These are phyloP conservation scores for Cyamopsis tetragonoloba DNA, from an alignment of 306 rosid genomes.

Conservation along the genomic window DNA sequence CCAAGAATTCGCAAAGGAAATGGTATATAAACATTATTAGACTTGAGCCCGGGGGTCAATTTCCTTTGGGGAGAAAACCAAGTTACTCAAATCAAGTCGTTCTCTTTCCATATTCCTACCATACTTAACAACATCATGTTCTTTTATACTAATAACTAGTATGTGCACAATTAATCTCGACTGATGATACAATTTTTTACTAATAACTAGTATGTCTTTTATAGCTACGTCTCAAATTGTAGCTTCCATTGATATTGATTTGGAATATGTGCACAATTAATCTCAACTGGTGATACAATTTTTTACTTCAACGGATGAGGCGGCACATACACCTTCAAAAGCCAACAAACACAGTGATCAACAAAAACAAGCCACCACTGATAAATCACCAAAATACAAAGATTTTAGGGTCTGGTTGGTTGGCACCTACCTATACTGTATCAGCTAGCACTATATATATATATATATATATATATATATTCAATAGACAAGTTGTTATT, in stretches of 20 bases:
- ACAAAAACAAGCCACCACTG: not conserved
- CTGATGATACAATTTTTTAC: too few species aligned
- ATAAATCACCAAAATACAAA: not conserved
- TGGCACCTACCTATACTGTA: too few species aligned
- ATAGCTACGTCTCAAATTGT: constrained; percentile 47
- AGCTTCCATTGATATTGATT: too few species aligned
- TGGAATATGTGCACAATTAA: too few species aligned
- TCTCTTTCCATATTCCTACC: not conserved
- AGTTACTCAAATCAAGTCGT: not conserved
- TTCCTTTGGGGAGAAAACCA: not conserved
- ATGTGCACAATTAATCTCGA: not conserved
- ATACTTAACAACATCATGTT: not conserved
- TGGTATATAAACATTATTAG: not conserved
- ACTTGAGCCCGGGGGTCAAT: too few species aligned
- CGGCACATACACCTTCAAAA: constrained; percentile 76
- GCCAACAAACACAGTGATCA: constrained; percentile 8
- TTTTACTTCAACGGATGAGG: constrained; percentile 91
- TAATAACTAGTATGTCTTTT: too few species aligned
- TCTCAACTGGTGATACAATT: constrained; percentile 89
- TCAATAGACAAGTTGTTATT: too few species aligned
- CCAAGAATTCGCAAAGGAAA: not conserved
- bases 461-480: too few species aligned
- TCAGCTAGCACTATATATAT: too few species aligned
- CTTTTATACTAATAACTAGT: not conserved
- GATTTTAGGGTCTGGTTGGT: too few species aligned